Conservation (phyloP, 345 rosid species). For the Citrus sp. region DNA sequence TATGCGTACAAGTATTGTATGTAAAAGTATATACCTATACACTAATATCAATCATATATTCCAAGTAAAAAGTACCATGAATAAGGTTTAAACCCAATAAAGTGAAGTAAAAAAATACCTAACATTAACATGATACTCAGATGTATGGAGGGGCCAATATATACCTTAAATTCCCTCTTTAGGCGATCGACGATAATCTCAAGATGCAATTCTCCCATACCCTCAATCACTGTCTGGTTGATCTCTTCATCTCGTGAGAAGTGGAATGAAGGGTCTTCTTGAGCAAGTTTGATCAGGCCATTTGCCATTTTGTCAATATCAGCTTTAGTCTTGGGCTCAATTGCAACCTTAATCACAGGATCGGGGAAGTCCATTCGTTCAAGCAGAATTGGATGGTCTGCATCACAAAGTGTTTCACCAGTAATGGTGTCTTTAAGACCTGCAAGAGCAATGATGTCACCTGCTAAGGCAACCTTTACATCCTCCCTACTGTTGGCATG, state of each 20-base stretch:
- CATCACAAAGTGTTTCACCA: slow-evolving; percentile 81
- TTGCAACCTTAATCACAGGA: slow-evolving; percentile 96
- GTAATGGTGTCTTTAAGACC: slow-evolving; percentile 90
- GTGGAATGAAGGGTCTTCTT: slow-evolving; percentile 98
- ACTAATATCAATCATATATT: background rate
- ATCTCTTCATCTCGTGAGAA: slow-evolving; percentile 93
- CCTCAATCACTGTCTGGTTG: slow-evolving; percentile 97
- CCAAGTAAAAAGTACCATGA: background rate
- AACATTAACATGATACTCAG: background rate
- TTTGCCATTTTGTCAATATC: slow-evolving; percentile 86
- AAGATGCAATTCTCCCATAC: slow-evolving; percentile 99
- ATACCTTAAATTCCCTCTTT: slow-evolving; percentile 90
- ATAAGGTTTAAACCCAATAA: background rate
- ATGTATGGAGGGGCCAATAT: background rate
- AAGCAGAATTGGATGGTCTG: slow-evolving; percentile 74
- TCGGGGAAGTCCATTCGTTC: slow-evolving; percentile 99
- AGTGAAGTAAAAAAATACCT: background rate
- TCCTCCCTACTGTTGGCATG: slow-evolving; percentile 98
- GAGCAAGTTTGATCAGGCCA: slow-evolving; percentile 92
- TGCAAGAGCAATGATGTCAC: slow-evolving; percentile 90
- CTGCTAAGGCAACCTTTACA: slow-evolving; percentile 76
- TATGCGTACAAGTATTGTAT: background rate
- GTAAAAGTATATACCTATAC: background rate
- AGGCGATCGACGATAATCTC: slow-evolving; percentile 95
- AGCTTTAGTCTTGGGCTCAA: slow-evolving; percentile 97